phyloP scores from a whole-genome alignment of 495 filamentous ascomycete species.

The Saxispiralis lemnorum region DNA sequence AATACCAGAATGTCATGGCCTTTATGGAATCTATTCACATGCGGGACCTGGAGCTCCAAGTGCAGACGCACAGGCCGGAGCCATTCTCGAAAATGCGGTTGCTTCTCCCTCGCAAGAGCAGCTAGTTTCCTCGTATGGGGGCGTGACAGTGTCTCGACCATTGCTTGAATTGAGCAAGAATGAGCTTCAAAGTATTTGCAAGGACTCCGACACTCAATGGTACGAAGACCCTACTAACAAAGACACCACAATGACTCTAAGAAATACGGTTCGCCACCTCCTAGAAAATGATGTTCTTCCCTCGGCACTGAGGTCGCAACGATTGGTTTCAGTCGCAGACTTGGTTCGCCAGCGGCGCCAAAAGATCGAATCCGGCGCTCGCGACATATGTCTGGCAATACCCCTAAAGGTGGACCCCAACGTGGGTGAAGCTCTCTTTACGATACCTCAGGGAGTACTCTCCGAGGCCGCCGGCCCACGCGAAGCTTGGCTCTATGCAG shows the following conservation, averaged over 20 bases:
- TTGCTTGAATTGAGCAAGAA: slow-evolving; percentile 57
- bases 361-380: slow-evolving; percentile 15
- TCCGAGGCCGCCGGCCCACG: not conserved
- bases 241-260: slow-evolving; percentile 53
- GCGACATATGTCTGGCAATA: not conserved
- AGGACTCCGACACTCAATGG: slow-evolving; percentile 45
- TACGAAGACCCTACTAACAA: slow-evolving; percentile 76
- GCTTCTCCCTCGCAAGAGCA: not conserved
- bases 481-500: not conserved
- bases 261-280: slow-evolving; percentile 66
- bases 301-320: slow-evolving; percentile 43
- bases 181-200: slow-evolving; percentile 53
- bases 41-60: slow-evolving; percentile 42
- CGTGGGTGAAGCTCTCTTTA: not conserved
- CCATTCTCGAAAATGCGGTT: too few species aligned
- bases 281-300: slow-evolving; percentile 43
- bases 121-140: slow-evolving; percentile 43
- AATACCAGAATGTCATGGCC: slow-evolving; percentile 69
- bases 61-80: too few species aligned
- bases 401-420: not conserved
- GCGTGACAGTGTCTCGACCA: slow-evolving; percentile 55
- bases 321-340: slow-evolving; percentile 39
- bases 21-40: slow-evolving; percentile 51
- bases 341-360: slow-evolving; percentile 23
- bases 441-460: not conserved